Percentiles rank a stretch among this genome's conserved stretches.
Conservation (phyloP, 768 basidiomycete species). For the Kwoniella newhampshirensis region DNA sequence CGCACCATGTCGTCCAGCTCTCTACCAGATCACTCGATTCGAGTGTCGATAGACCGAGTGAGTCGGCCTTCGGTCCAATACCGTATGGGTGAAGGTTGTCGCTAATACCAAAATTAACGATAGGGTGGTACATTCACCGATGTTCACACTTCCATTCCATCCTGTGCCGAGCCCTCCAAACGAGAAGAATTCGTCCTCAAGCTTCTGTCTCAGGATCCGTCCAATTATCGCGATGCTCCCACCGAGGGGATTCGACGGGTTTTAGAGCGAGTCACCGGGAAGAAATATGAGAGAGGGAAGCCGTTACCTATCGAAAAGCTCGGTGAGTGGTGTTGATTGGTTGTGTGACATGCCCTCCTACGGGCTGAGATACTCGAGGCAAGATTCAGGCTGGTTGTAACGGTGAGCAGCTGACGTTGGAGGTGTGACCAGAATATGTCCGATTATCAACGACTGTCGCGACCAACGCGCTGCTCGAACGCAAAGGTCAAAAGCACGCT, state of each 20-base stretch:
- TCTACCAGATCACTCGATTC: constrained; percentile 38
- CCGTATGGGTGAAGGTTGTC: background rate
- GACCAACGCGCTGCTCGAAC: constrained; percentile 91
- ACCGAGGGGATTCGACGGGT: constrained; percentile 90
- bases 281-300: constrained; percentile 66
- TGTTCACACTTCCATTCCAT: constrained; percentile 26
- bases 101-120: background rate
- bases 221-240: constrained; percentile 77
- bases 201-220: constrained; percentile 82
- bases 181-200: constrained; percentile 69
- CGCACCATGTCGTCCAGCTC: background rate
- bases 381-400: constrained; percentile 3
- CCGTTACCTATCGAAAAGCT: constrained; percentile 58
- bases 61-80: too few species aligned
- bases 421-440: constrained; percentile 68
- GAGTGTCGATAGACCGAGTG: constrained; percentile 41
- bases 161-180: constrained; percentile 14
- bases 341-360: too few species aligned
- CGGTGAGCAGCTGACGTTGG: constrained; percentile 22
- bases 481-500: constrained; percentile 89
- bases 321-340: constrained; percentile 23
- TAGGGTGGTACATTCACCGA: constrained; percentile 52
- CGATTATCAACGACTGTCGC: constrained; percentile 91
- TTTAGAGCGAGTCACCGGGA: constrained; percentile 71
- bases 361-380: too few species aligned